Conservation (phyloP, 2,329 filamentous ascomycete genomes). For the Ustilaginoidea virens region DNA sequence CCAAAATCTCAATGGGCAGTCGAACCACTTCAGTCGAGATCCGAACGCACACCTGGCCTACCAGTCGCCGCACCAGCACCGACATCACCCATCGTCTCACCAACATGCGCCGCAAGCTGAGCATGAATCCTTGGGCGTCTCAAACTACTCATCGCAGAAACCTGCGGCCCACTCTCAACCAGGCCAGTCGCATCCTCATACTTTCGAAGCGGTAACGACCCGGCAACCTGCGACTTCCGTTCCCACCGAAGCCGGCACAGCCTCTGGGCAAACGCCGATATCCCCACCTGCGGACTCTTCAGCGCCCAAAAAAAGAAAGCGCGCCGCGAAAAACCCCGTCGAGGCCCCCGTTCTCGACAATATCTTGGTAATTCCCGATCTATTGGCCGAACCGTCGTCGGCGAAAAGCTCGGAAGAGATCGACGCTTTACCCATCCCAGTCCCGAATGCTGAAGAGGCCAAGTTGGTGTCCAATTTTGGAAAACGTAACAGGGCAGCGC, state of each 20-base stretch:
- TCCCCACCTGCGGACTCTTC: conserved; percentile 12
- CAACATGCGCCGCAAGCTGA: conserved; percentile 4
- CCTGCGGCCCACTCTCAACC: conserved; percentile 1
- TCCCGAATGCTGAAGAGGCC: conserved; percentile 18
- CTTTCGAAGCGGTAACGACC: conserved; percentile 1
- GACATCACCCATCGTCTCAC: conserved; percentile 6
- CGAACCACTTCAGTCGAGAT: conserved; percentile 4
- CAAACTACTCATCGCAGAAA: conserved; percentile 3
- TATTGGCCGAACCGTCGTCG: conserved; percentile 13
- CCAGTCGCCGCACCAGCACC: conserved; percentile 7
- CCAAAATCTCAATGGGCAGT: conserved; percentile 4
- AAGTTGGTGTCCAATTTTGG: conserved; percentile 21
- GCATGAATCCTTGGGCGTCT: conserved; percentile 10
- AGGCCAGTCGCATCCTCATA: conserved; percentile 6
- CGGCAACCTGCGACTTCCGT: too few relatives aligned
- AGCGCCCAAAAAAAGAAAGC: conserved; percentile 23
- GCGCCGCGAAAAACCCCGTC: conserved; percentile 12
- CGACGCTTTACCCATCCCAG: conserved; percentile 16
- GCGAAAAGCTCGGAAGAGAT: conserved; percentile 20
- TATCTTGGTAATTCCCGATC: conserved; percentile 11
- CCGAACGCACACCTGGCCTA: conserved; percentile 3
- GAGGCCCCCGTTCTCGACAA: conserved; percentile 15
- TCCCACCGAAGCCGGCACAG: background rate
- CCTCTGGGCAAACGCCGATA: background rate
- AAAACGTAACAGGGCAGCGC: conserved; percentile 21